These are phyloP conservation scores for Talaromyces nanjingensis DNA, from an alignment of 495 filamentous ascomycete genomes.

Conservation along the genomic window DNA sequence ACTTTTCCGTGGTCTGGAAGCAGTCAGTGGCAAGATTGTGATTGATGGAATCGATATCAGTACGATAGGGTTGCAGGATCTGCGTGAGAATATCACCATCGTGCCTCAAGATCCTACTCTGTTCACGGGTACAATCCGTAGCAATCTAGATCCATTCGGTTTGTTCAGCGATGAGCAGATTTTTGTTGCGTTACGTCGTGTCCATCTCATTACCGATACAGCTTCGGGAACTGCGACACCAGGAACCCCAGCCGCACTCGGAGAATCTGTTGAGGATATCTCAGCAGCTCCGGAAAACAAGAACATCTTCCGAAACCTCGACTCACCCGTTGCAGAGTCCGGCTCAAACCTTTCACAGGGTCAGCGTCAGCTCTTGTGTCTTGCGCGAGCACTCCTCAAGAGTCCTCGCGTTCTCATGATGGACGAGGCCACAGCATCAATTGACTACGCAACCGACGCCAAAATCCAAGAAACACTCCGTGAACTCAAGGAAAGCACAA, in stretches of 20 bases:
- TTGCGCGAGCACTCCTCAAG: conserved; percentile 90
- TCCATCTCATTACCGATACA: conserved; percentile 72
- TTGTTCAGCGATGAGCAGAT: conserved; percentile 90
- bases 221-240: conserved; percentile 41
- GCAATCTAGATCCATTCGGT: conserved; percentile 90
- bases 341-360: conserved; percentile 96
- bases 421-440: conserved; percentile 98
- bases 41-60: conserved; percentile 90
- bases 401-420: conserved; percentile 88
- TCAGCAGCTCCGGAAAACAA: conserved; percentile 59
- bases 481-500: conserved; percentile 77
- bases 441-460: conserved; percentile 91
- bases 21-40: conserved; percentile 80
- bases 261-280: conserved; percentile 13
- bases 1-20: conserved; percentile 94
- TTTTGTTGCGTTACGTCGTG: conserved; percentile 79
- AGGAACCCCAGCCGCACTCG: conserved; percentile 10
- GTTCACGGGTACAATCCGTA: conserved; percentile 92
- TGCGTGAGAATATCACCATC: conserved; percentile 92
- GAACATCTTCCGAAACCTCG: conserved; percentile 88
- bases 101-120: conserved; percentile 97
- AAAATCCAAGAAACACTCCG: conserved; percentile 96
- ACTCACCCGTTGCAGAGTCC: conserved; percentile 79
- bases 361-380: conserved; percentile 89
- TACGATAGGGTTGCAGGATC: conserved; percentile 79